A percentile compares a stretch with the other conserved stretches of the same genome.
Conservation (phyloP, 768 basidiomycete genomes). For the Pulveroboletus sp. region DNA sequence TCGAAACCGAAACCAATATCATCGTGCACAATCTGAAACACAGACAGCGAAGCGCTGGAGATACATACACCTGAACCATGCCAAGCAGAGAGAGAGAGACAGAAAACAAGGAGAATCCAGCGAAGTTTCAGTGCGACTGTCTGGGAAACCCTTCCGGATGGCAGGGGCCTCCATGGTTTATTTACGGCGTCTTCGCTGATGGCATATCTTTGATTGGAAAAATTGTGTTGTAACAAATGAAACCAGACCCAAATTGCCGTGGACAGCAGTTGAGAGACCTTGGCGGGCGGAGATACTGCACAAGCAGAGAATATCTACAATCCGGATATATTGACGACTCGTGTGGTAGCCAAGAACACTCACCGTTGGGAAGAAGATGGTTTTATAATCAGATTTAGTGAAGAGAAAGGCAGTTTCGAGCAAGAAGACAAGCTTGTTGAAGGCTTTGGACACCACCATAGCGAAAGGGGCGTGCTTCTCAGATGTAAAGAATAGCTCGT, state of each 20-base stretch:
- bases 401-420: constrained; percentile 32
- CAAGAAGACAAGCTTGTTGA: constrained; percentile 9
- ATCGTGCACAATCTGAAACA: constrained; percentile 28
- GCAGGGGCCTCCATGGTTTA: constrained; percentile 38
- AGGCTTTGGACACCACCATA: not conserved
- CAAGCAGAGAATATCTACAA: constrained; percentile 9
- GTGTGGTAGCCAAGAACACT: not conserved
- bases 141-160: constrained; percentile 31
- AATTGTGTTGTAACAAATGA: constrained; percentile 31
- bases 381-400: constrained; percentile 34
- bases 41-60: constrained; percentile 21
- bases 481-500: not conserved
- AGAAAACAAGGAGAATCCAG: constrained; percentile 30
- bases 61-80: constrained; percentile 19
- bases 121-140: constrained; percentile 24
- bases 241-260: constrained; percentile 29
- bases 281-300: constrained; percentile 1
- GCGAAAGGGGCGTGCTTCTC: not conserved
- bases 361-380: constrained; percentile 35
- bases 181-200: constrained; percentile 32
- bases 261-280: not conserved
- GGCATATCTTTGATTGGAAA: constrained; percentile 32
- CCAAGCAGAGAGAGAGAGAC: constrained; percentile 22
- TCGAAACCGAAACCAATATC: constrained; percentile 28
- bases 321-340: not conserved